Conservation (phyloP, 208 protist genomes). For the Leishmania mexicana region DNA sequence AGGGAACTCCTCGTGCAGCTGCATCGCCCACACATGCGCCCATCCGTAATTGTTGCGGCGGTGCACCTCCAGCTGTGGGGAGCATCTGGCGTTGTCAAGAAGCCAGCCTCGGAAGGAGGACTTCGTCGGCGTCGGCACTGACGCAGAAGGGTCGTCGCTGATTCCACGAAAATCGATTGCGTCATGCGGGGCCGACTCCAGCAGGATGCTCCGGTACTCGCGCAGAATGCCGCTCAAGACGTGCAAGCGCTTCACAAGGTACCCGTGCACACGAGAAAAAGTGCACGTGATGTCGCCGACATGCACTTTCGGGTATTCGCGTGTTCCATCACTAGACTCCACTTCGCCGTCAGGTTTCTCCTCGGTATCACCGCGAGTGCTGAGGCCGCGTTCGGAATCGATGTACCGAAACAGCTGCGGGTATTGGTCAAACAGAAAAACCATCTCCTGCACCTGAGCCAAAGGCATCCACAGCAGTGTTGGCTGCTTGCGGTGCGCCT, state of each 20-base stretch:
- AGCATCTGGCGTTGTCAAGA: conserved; percentile 10
- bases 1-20: conserved; percentile 36
- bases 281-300: conserved; percentile 14
- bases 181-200: neutral
- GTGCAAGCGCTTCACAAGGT: conserved; percentile 67
- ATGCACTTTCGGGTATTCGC: conserved; percentile 14
- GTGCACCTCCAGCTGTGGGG: conserved; percentile 24
- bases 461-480: conserved; percentile 87
- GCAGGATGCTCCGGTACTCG: conserved; percentile 39
- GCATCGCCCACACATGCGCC: conserved; percentile 41
- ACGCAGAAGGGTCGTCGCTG: neutral
- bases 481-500: conserved; percentile 63
- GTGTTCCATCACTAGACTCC: conserved; percentile 49
- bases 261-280: conserved; percentile 46
- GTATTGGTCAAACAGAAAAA: conserved; percentile 51
- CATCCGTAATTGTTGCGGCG: conserved; percentile 27
- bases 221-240: conserved; percentile 75
- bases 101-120: conserved; percentile 8
- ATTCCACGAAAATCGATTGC: neutral
- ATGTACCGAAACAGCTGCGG: conserved; percentile 32
- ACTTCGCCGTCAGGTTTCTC: conserved; percentile 40
- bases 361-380: neutral
- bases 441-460: conserved; percentile 69
- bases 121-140: neutral
- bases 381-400: neutral